Evolutionary conservation across 139 green algal species (phyloP), one percentile per base, ranked within the genome.

Genomic region (Chlorella sp.): DNA sequence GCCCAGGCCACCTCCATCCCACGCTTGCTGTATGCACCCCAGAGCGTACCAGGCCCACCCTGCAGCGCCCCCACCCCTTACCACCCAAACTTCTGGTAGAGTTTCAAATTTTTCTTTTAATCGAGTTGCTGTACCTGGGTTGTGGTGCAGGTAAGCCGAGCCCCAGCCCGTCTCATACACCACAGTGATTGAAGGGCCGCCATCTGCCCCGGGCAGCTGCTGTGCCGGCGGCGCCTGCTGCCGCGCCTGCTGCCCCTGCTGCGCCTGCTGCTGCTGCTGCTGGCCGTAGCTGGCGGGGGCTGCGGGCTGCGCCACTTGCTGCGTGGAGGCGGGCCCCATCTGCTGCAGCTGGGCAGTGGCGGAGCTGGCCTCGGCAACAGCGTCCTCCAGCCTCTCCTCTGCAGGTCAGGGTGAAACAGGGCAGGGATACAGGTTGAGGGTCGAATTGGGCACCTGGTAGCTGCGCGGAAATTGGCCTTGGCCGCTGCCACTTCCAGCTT

Each of bases 91-190:
- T n/a, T n/a, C n/a, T n/a, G n/a, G n/a, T n/a, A n/a, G n/a, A n/a
- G n/a, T n/a, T n/a, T n/a, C n/a, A n/a, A n/a, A n/a, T n/a, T n/a
- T n/a, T n/a, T n/a, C n/a, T n/a, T n/a, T n/a, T n/a, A n/a, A n/a
- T n/a, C n/a, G n/a, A n/a, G n/a, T n/a, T n/a, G n/a, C n/a, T n/a
- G 9, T 71, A 89, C 84, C 83, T 37, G 40, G 53, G 28, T 75
- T 78, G 87, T 87, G 86, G 36, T 92, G 89, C 57, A 92, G 53
- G 85, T 83, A 90, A 0, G 89, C 89, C 1, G 37, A 9, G 34
- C 68, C 39, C 89, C 89, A 92, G 36, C 73, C 71, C 0, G 89
- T 92, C 36, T 81, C 75, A 19, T 92, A 92, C 28, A 86, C 82
- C 2, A 91, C 34, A 1, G 89, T 91, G 37, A 91, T 85, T 24